Evolutionary conservation across 495 filamentous ascomycete genomes (phyloP), one percentile per base, ranked within the genome.

Genomic region (Immersiella caudata): DNA sequence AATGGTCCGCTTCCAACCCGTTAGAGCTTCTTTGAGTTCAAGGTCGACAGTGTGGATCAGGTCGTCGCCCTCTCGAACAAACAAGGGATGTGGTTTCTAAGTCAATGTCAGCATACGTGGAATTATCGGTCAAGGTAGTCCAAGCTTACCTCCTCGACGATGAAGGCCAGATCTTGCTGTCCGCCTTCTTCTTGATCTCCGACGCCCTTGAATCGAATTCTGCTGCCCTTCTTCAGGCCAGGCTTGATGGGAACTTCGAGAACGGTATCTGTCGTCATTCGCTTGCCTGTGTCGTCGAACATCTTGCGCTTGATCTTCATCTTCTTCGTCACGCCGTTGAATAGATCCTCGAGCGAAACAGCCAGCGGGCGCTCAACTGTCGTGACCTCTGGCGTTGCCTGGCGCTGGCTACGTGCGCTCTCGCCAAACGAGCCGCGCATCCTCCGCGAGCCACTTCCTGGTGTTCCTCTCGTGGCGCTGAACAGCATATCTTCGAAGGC

Each of bases 161-260:
- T 89, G 71, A 99, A 93, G 76, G 97, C 94, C 54, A 99, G 77
- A 80, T 99, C 96, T 78, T 99, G 96, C 64, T 92, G 90, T n/a
- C 94, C 94, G 29, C 96, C 95, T 75, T 98, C 95, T 69, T 96
- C 93, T 75, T 97, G 93, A 78, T 98, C 96, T 1, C 96, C 95
- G 33, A 98, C 92, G 29, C 93, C 92, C 78, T 91, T 90, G 74
- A 96, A 99, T 80, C 97, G 96, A 71, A 99, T 96, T 85, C 97
- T 99, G 67, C 92, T 95, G 24, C 95, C 95, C 66, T 93, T 91
- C 78, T 97, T 96, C 77, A 97, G 84, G 55, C 95, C 95, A 33
- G 92, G 91, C 80, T 97, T 97, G 79, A 98, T 96, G 62, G 90
- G 89, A 66, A 97, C 94, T 75, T 97, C 93, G 21, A 99, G 78